Percentiles rank a stretch among this genome's conserved stretches.
Evolutionary conservation across 352 stramenopile genomes (phyloP).

Genomic region (Peronospora farinosa): DNA sequence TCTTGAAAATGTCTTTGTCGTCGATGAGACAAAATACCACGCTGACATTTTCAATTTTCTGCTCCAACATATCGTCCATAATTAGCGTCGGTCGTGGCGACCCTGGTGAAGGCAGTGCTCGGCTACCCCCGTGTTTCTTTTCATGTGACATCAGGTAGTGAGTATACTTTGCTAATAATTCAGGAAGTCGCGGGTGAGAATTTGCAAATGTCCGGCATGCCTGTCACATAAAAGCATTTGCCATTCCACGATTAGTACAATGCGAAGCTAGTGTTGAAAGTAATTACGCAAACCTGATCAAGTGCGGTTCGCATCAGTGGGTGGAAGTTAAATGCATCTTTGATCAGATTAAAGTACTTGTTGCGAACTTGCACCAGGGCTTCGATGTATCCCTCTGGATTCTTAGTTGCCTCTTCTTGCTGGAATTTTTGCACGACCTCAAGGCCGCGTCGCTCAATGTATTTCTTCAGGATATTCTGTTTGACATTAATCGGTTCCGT

Average conservation of each 20-base stretch:
- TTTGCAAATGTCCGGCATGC: conserved; percentile 83
- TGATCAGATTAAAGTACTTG: conserved; percentile 79
- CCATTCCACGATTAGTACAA: not conserved
- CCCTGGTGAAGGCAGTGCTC: conserved; percentile 19
- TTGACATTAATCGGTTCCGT: conserved; percentile 6
- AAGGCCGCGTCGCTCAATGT: conserved; percentile 71
- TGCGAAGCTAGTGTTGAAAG: not conserved
- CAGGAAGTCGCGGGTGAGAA: conserved; percentile 67
- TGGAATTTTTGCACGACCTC: conserved; percentile 78
- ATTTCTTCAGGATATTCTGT: conserved; percentile 84
- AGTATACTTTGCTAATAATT: conserved; percentile 79
- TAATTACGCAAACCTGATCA: conserved; percentile 48
- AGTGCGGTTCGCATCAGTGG: conserved; percentile 76
- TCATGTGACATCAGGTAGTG: conserved; percentile 82
- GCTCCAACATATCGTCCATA: conserved; percentile 58
- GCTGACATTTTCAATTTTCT: conserved; percentile 76
- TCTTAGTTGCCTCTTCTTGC: conserved; percentile 71
- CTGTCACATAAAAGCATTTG: conserved; percentile 18
- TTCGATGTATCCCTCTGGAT: conserved; percentile 81
- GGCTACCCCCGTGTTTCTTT: conserved; percentile 29
- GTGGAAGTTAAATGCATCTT: conserved; percentile 78
- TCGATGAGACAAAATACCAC: conserved; percentile 86
- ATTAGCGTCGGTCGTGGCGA: conserved; percentile 18
- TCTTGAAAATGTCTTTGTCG: conserved; percentile 88
- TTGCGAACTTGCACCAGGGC: conserved; percentile 76